phyloP scores from a whole-genome alignment of 495 filamentous ascomycete genomes.

The Hamigera avellanea region DNA sequence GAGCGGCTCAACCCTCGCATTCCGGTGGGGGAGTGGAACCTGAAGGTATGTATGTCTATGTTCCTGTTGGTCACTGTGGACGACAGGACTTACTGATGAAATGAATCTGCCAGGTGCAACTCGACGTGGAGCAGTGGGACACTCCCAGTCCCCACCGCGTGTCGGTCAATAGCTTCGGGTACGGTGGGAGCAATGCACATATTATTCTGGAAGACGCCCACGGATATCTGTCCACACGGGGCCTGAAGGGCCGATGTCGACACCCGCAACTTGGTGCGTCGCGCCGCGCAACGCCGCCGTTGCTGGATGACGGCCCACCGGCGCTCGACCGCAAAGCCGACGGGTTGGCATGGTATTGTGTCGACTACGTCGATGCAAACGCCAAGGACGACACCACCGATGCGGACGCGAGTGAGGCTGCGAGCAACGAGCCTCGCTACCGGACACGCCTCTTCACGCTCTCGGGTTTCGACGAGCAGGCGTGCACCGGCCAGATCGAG shows the following conservation, averaged over 20 bases:
- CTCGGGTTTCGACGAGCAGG: conserved; percentile 9
- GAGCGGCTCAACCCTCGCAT: conserved; percentile 33
- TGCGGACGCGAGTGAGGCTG: not conserved
- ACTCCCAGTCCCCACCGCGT: conserved; percentile 14
- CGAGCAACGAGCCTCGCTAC: not conserved
- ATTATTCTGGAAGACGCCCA: conserved; percentile 23
- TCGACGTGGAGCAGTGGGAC: conserved; percentile 10
- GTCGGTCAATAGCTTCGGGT: conserved; percentile 27
- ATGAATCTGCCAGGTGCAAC: conserved; percentile 12
- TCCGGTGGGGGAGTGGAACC: conserved; percentile 15
- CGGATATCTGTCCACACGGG: conserved; percentile 2
- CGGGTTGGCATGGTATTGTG: too few relatives aligned
- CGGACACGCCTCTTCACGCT: conserved; percentile 7
- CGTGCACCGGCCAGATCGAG: conserved; percentile 2
- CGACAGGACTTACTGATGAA: too few relatives aligned
- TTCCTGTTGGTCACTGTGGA: not conserved
- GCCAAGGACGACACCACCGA: too few relatives aligned
- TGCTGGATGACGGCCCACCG: not conserved
- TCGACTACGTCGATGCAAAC: not conserved
- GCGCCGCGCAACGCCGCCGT: not conserved
- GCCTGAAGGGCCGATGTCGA: not conserved
- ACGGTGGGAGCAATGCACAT: conserved; percentile 30
- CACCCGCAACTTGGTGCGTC: not conserved
- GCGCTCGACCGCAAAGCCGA: too few relatives aligned
- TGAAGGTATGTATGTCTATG: conserved; percentile 9